Percentiles rank a stretch among this genome's conserved stretches.
These are phyloP conservation scores for Trichoderma sp. DNA, from an alignment of 2,329 filamentous ascomycete genomes.

Conservation along the genomic window DNA sequence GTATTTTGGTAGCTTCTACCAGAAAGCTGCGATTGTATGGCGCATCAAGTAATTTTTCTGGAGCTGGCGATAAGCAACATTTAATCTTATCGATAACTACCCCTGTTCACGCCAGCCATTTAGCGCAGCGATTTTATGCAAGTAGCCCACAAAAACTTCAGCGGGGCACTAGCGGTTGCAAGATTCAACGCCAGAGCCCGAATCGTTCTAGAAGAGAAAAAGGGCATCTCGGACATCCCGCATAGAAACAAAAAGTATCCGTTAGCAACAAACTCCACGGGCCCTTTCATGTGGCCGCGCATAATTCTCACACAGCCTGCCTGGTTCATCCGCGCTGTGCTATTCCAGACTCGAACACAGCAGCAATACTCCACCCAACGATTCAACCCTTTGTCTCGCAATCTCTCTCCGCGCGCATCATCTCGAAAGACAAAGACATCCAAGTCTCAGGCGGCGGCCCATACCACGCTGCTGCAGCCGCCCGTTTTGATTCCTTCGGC, in stretches of 20 bases:
- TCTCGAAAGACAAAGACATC: neutral
- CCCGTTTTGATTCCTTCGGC: constrained; percentile 9
- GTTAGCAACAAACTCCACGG: neutral
- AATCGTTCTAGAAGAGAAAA: neutral
- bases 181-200: constrained; percentile 2
- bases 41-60: neutral
- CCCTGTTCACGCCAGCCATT: neutral
- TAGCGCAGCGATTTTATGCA: constrained; percentile 16
- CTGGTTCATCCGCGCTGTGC: neutral
- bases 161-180: neutral
- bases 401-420: neutral
- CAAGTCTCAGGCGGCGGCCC: neutral
- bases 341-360: neutral
- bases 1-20: neutral
- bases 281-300: constrained; percentile 8
- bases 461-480: neutral
- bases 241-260: neutral
- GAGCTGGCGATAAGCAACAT: neutral
- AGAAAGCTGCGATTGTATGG: neutral
- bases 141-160: neutral
- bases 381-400: neutral
- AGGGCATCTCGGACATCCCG: neutral
- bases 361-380: neutral
- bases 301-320: neutral
- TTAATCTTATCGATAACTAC: constrained; percentile 9